These are phyloP conservation scores for Trichoderma parareesei DNA, from an alignment of 495 filamentous ascomycete genomes.

Conservation along the genomic window DNA sequence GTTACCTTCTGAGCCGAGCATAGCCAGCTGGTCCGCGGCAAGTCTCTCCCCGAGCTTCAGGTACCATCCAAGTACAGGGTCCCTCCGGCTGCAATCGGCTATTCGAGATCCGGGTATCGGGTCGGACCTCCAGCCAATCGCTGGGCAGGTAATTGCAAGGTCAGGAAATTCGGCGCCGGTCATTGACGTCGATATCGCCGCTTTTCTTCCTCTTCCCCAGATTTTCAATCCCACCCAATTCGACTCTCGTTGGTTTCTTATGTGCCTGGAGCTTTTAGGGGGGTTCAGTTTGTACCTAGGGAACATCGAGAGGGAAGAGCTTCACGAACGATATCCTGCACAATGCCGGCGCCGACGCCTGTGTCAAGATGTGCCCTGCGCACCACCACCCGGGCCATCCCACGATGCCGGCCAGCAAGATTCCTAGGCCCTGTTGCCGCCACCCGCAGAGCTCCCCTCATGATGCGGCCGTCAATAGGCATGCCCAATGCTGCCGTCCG, in stretches of 20 bases:
- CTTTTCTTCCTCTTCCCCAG: slow-evolving; percentile 1
- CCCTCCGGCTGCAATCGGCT: slow-evolving; percentile 6
- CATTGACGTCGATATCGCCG: slow-evolving; percentile 1
- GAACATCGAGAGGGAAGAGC: no score
- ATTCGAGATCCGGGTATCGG: not conserved
- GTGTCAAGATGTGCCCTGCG: slow-evolving; percentile 12
- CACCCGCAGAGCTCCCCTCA: not conserved
- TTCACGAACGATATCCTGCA: not conserved
- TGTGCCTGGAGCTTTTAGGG: not conserved
- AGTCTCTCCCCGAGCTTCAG: not conserved
- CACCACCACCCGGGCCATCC: slow-evolving; percentile 1
- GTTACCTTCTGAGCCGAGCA: slow-evolving; percentile 3
- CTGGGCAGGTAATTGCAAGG: not conserved
- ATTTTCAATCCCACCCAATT: not conserved
- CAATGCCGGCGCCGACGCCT: slow-evolving; percentile 7
- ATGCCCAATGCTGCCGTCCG: slow-evolving; percentile 14
- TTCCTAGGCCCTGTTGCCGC: not conserved
- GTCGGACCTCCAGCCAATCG: slow-evolving; percentile 1
- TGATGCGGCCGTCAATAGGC: slow-evolving; percentile 15
- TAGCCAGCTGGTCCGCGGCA: not conserved
- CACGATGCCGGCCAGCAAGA: slow-evolving; percentile 3
- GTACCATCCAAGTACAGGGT: slow-evolving; percentile 2
- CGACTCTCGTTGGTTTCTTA: not conserved
- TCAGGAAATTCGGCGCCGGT: not conserved
- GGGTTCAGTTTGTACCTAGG: no score